Evolutionary conservation across 345 rosid species (phyloP), one percentile per base, ranked within the genome.

Genomic region (Acer yangbiense): DNA sequence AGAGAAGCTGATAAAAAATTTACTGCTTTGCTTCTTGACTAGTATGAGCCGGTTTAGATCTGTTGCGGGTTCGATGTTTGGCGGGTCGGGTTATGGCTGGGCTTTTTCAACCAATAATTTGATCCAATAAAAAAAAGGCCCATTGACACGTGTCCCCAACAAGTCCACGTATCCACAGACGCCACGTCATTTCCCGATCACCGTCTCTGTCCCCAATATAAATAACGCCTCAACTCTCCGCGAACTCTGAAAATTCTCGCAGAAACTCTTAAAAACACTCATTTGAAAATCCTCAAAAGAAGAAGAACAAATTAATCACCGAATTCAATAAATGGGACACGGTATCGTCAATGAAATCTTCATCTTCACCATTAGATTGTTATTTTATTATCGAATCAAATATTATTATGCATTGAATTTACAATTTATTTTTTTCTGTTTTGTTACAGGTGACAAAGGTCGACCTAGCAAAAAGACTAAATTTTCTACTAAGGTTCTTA

Each of bases 361-460:
- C 70, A 67, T 6, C 13, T 41, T n/a, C 39, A 35, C 0, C 39
- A 5, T 4, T 32, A 32, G 35, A 43, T 7, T 43, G 46, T 63
- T 2, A 25, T 74, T 63, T 58, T 35, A 35, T 44, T 25, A 11
- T 29, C 32, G n/a, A 64, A 16, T 10, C 10, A 10, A 60, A 3
- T 14, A 29, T 25, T n/a, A 48, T 0, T 8, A 2, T 62, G 3
- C 12, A 13, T 32, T 60, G 32, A 48, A 29, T 29, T 21, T 82
- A 1, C 13, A 2, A 4, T 35, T 32, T 48, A 9, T 9, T 21
- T 25, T 44, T 17, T 13, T 2, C 57, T 68, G 2, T 75, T 79
- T 75, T 68, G 2, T 78, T 80, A 75, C 88, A 91, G 98, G 94
- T 71, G 98, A 93, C 27, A 90, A 85, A 77, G 93, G 92, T 66